Conservation (phyloP, 1,284 basidiomycete genomes). For the Cutaneotrichosporon curvatum region DNA sequence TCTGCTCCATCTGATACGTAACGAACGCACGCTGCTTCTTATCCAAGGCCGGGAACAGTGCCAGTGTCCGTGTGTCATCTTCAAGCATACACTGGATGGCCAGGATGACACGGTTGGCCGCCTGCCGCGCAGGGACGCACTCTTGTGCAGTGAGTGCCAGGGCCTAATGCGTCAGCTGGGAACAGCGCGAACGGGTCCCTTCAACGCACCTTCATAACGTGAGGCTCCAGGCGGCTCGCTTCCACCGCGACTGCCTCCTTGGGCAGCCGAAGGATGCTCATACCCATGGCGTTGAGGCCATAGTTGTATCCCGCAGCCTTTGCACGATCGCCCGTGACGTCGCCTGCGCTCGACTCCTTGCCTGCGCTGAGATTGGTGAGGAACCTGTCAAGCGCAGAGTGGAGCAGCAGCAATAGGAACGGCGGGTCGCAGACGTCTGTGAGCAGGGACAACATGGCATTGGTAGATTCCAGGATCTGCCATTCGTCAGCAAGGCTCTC, state of each 20-base stretch:
- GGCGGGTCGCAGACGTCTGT: conserved; percentile 34
- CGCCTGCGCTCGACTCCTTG: not conserved
- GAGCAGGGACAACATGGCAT: conserved; percentile 34
- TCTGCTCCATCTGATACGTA: conserved; percentile 39
- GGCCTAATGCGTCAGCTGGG: not conserved
- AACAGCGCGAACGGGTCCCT: too few species aligned
- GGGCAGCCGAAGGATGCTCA: conserved; percentile 35
- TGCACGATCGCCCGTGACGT: conserved; percentile 4
- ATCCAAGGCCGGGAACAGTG: conserved; percentile 27
- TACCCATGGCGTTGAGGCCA: conserved; percentile 34
- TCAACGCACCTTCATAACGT: conserved; percentile 32
- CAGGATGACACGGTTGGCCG: conserved; percentile 33
- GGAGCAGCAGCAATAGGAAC: conserved; percentile 28
- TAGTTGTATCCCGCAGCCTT: conserved; percentile 29
- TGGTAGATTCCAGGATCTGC: conserved; percentile 39
- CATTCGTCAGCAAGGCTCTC: not conserved
- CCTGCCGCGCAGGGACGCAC: conserved; percentile 28
- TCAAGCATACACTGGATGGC: conserved; percentile 34
- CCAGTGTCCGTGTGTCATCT: conserved; percentile 27
- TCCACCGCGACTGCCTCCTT: conserved; percentile 31
- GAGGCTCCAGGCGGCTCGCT: conserved; percentile 19
- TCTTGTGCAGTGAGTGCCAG: conserved; percentile 1
- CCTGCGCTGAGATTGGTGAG: conserved; percentile 11
- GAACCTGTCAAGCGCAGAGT: conserved; percentile 26
- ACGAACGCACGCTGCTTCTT: conserved; percentile 32